Evolutionary conservation across 2,329 filamentous ascomycete species (phyloP), one percentile per base, ranked within the genome.

Genomic region (Colletotrichum euphorbiae): DNA sequence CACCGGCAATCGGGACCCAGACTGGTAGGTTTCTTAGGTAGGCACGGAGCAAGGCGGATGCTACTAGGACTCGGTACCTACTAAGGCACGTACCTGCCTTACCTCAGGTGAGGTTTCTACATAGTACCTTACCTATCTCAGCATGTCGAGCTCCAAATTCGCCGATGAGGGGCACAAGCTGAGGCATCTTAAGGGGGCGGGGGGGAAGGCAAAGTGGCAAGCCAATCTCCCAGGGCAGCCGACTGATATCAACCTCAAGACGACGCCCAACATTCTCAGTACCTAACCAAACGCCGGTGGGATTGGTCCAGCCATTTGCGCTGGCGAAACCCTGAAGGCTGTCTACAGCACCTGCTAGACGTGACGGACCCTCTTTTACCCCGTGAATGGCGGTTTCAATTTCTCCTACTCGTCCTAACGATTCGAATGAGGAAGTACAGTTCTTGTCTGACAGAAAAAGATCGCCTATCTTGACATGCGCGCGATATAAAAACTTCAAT

Each of bases 221-320:
- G 42, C 42, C 28, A 59, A 59, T 59, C 12, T 59, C 56, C 56
- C 56, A 59, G 42, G 28, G 43, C 31, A 33, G 55, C 19, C 43
- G 12, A 17, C 31, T 28, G 42, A 48, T 38, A 48, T n/a, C n/a
- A n/a, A n/a, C 46, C 11, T 12, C 12, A 12, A 21, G 24, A 42
- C 42, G 28, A 17, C 36, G 12, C 11, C 33, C 36, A 15, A 11
- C 1, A 38, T 45, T 15, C 15, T 19, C 42, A 45, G 42, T 13
- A n/a, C n/a, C n/a, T n/a, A 54, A 36, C 31, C 28, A 54, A 54
- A 40, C 50, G 19, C 43, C 15, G 33, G 52, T 24, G 52, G 28
- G n/a, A 33, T 54, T 28, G 50, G 54, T 57, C 54, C 24, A 43
- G 38, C 54, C 40, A 45, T 57, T 38, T 15, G 21, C 21, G 17